Evolutionary conservation across 352 stramenopile genomes (phyloP).

Genomic region (Phytophthora pisi): DNA sequence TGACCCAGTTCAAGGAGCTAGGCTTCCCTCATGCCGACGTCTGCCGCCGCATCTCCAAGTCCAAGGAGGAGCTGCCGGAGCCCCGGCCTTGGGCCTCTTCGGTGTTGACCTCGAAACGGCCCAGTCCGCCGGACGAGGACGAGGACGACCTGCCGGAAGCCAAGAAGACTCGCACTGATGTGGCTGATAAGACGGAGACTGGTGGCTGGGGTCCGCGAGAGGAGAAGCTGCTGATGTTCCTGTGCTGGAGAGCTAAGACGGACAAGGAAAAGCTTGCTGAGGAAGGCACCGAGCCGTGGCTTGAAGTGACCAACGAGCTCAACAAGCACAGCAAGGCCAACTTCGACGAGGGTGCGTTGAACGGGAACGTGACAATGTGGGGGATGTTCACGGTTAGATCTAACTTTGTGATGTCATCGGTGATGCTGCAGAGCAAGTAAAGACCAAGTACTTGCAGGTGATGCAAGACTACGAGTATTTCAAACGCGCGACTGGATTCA

Average conservation of each 20-base stretch:
- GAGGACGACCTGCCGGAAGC: slow-evolving; percentile 2
- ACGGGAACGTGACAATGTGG: neutral
- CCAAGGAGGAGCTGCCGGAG: slow-evolving; percentile 13
- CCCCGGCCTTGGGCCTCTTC: neutral
- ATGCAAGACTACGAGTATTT: slow-evolving; percentile 34
- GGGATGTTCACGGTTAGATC: neutral
- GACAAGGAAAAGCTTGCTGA: slow-evolving; percentile 18
- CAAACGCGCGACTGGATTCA: slow-evolving; percentile 28
- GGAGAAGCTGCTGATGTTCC: slow-evolving; percentile 35
- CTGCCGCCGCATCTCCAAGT: slow-evolving; percentile 24
- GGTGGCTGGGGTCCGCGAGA: slow-evolving; percentile 11
- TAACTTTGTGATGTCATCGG: neutral
- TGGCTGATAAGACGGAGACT: neutral
- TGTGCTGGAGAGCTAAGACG: slow-evolving; percentile 32
- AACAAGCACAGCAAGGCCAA: slow-evolving; percentile 27
- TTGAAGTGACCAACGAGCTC: slow-evolving; percentile 27
- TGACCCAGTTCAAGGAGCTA: slow-evolving; percentile 27
- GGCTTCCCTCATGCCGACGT: slow-evolving; percentile 30
- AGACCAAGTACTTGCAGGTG: slow-evolving; percentile 33
- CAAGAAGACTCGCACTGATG: slow-evolving; percentile 9
- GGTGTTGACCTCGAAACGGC: slow-evolving; percentile 4
- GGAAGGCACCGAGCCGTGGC: slow-evolving; percentile 30
- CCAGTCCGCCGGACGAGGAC: slow-evolving; percentile 4
- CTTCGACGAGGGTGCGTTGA: slow-evolving; percentile 18
- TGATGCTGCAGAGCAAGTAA: slow-evolving; percentile 32